Evolutionary conservation across 2,329 filamentous ascomycete genomes (phyloP), one percentile per base, ranked within the genome.

Genomic region (Rhytidhysteron rufulum): DNA sequence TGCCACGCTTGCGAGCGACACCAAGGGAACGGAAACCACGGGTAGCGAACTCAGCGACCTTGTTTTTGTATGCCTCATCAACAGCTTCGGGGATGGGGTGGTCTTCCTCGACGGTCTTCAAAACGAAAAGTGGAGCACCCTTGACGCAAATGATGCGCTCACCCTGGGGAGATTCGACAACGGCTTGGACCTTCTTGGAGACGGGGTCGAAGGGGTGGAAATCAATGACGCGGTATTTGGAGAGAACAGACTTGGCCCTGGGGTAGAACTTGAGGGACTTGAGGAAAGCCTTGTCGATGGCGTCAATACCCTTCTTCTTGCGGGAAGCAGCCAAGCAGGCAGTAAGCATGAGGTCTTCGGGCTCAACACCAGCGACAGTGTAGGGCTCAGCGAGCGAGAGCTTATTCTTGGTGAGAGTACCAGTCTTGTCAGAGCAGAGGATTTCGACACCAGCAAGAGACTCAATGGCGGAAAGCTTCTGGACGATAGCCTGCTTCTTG

Each of bases 251-350:
- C 78, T 93, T 94, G 69, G 87, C 88, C 48, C 80, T 80, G 48
- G 88, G 88, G 66, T 94, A 95, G 72, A 76, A 83, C 63, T 80
- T 80, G 49, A 95, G 81, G 17, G 85, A 79, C 75, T 93, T 94
- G 54, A 95, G 77, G 77, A 95, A 95, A 63, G 88, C 88, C 77
- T 91, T 93, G 78, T 95, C 89, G 55, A 95, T 95, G 53, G 89
- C 86, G 64, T 95, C 88, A 50, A 95, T 90, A 74, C 88, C 88
- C 77, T 94, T 94, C 79, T 90, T 91, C 80, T 93, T 95, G 73
- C 88, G 86, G 53, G 85, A 91, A 48, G 88, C 88, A 59, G 88
- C 88, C 60, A 95, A 73, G 67, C 88, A 94, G 58, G 88, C 88
- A 72, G 88, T 93, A 51, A 94, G 77, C 87, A 95, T 94, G 49